These are phyloP conservation scores for Russula ochroleuca DNA, from an alignment of 768 basidiomycete genomes.

Conservation along the genomic window DNA sequence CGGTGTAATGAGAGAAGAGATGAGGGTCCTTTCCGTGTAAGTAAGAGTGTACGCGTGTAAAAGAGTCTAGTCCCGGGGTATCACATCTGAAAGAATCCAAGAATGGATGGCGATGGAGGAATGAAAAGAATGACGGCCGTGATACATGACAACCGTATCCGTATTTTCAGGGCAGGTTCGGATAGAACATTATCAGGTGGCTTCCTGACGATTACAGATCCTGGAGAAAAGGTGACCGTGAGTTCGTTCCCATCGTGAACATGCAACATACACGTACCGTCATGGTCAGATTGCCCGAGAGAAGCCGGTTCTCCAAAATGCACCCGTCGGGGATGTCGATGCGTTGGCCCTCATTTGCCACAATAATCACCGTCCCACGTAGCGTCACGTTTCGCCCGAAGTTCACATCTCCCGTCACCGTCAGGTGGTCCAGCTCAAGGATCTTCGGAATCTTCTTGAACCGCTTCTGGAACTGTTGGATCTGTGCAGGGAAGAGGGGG, in stretches of 20 bases:
- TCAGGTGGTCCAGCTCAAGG: slow-evolving; percentile 89
- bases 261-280: slow-evolving; percentile 40
- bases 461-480: slow-evolving; percentile 86
- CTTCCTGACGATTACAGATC: slow-evolving; percentile 22
- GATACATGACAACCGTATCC: neutral
- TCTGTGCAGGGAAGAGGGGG: slow-evolving; percentile 37
- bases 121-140: neutral
- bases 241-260: too few species aligned
- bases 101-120: neutral
- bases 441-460: slow-evolving; percentile 94
- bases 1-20: neutral
- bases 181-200: too few species aligned
- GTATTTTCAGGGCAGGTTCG: too few species aligned
- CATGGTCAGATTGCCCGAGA: slow-evolving; percentile 84
- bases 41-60: neutral
- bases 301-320: slow-evolving; percentile 64
- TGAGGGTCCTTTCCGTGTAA: neutral
- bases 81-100: neutral
- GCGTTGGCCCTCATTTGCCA: slow-evolving; percentile 71
- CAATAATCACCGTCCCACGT: slow-evolving; percentile 83
- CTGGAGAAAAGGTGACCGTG: neutral
- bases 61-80: slow-evolving; percentile 1
- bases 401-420: slow-evolving; percentile 86
- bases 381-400: slow-evolving; percentile 85
- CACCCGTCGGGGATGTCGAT: slow-evolving; percentile 76